Conservation (phyloP, 2,329 filamentous ascomycete genomes). For the Plenodomus lindquistii region DNA sequence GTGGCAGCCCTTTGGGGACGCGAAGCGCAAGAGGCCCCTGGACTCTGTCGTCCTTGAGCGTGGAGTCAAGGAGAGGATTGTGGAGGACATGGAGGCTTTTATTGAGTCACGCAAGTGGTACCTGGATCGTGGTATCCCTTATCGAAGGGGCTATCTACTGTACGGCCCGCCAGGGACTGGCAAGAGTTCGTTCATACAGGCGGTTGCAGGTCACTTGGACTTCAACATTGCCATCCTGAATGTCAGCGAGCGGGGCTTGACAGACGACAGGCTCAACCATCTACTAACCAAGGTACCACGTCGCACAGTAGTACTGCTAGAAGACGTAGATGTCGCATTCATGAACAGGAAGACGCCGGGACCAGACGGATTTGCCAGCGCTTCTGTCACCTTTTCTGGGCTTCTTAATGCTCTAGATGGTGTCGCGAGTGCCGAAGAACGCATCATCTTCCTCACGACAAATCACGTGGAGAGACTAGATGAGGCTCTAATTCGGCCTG, state of each 20-base stretch:
- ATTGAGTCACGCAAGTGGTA: conserved; percentile 83
- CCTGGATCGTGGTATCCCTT: conserved; percentile 90
- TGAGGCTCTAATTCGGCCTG: conserved; percentile 85
- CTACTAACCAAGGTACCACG: conserved; percentile 83
- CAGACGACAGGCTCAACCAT: conserved; percentile 85
- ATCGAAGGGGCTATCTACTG: conserved; percentile 84
- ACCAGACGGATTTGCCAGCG: conserved; percentile 80
- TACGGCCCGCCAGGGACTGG: conserved; percentile 89
- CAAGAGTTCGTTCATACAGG: conserved; percentile 96
- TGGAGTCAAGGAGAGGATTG: conserved; percentile 79
- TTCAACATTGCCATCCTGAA: conserved; percentile 94
- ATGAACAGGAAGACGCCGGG: conserved; percentile 77
- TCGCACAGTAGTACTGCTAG: conserved; percentile 79
- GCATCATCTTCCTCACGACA: conserved; percentile 90
- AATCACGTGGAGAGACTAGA: conserved; percentile 92
- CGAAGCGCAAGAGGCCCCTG: conserved; percentile 83
- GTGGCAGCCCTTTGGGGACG: conserved; percentile 83
- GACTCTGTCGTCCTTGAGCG: conserved; percentile 84
- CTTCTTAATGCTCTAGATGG: conserved; percentile 75
- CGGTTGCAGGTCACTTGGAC: conserved; percentile 87
- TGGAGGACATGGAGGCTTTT: conserved; percentile 82
- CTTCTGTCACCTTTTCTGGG: conserved; percentile 92
- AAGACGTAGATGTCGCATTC: conserved; percentile 92
- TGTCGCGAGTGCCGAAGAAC: conserved; percentile 91
- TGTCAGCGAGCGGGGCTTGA: conserved; percentile 84